A percentile compares a stretch with the other conserved stretches of the same genome.
phyloP scores from a whole-genome alignment of 1,284 basidiomycete species.

The Tilletia caries region DNA sequence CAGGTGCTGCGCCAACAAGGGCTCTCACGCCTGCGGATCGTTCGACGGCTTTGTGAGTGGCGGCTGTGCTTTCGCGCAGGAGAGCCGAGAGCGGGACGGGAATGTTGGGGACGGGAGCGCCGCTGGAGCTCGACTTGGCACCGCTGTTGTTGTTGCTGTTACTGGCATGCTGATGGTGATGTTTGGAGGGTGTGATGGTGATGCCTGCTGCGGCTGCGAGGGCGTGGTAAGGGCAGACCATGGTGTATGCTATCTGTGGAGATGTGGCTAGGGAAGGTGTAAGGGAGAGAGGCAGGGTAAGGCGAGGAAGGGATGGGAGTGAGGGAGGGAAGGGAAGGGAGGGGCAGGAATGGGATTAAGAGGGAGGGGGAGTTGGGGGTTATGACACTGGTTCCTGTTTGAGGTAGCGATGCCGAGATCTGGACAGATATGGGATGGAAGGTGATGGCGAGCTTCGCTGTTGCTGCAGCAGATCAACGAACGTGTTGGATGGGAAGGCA shows the following conservation, averaged over 20 bases:
- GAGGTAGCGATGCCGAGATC: background rate
- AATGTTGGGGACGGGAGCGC: too few species aligned
- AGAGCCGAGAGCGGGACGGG: background rate
- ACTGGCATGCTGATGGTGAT: background rate
- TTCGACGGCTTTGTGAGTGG: slow-evolving; percentile 1
- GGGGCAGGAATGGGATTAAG: background rate
- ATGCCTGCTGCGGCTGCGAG: slow-evolving; percentile 4
- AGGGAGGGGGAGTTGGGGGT: background rate
- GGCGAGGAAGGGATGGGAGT: background rate
- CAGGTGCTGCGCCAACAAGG: background rate
- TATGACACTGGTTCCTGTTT: background rate
- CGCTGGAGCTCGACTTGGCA: too few species aligned
- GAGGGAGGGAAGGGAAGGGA: background rate
- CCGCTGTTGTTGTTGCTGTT: background rate
- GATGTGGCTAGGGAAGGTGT: background rate
- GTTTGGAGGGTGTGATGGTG: background rate
- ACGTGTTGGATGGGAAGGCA: too few species aligned
- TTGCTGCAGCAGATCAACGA: background rate
- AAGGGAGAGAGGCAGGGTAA: background rate
- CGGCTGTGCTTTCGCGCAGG: background rate
- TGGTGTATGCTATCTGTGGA: background rate
- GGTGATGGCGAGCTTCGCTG: background rate
- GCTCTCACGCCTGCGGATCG: background rate
- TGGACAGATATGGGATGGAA: too few species aligned
- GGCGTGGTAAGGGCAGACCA: slow-evolving; percentile 4